phyloP scores from a whole-genome alignment of 2,329 filamentous ascomycete species.

The Neofusicoccum sp. region DNA sequence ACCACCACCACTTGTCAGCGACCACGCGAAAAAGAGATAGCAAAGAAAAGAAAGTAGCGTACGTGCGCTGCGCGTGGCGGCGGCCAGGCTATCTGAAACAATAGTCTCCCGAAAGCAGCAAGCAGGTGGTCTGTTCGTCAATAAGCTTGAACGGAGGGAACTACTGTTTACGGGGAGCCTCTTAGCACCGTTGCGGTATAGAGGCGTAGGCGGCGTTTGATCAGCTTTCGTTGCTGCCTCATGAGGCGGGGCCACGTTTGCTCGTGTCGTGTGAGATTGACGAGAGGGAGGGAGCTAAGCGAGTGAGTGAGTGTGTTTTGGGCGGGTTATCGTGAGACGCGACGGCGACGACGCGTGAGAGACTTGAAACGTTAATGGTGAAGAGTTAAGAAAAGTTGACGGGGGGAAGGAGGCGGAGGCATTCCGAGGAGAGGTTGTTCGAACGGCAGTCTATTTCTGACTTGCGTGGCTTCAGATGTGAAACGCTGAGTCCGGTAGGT shows the following conservation, averaged over 20 bases:
- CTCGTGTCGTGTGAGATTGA: no score
- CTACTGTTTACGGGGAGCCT: background rate
- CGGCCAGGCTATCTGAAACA: slow-evolving; percentile 1
- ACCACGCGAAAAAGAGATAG: no score
- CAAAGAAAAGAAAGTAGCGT: background rate
- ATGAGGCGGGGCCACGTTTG: no score
- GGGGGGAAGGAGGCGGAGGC: background rate
- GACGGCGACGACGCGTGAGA: background rate
- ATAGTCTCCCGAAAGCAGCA: background rate
- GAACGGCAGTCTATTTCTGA: background rate
- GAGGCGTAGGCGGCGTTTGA: background rate
- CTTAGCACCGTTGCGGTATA: no score
- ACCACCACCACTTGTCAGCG: no score
- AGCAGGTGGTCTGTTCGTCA: background rate
- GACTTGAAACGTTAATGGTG: slow-evolving; percentile 1
- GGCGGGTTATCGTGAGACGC: background rate
- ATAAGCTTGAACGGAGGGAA: background rate
- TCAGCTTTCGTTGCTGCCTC: no score
- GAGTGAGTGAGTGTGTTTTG: background rate
- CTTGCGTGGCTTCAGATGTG: background rate
- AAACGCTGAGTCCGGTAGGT: background rate
- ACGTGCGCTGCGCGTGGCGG: background rate
- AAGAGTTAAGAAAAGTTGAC: background rate
- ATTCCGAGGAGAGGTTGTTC: background rate
- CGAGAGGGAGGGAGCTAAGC: background rate